Conservation (phyloP, 1,139 yeast genomes). For the Lodderomyces metapsilosis region DNA sequence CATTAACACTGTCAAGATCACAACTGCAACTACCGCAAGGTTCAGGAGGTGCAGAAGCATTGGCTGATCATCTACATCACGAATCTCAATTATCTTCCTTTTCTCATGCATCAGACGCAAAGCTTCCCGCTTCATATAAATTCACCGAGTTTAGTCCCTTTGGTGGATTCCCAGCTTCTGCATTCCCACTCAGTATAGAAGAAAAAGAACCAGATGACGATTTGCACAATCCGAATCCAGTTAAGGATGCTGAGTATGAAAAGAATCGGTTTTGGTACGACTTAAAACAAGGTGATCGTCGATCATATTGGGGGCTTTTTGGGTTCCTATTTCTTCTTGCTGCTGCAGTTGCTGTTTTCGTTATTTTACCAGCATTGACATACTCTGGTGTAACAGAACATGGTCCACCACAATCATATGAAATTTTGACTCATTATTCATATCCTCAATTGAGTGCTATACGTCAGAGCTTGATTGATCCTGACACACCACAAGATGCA, state of each 20-base stretch:
- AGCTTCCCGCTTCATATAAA: background rate
- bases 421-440: slow-evolving; percentile 52
- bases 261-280: slow-evolving; percentile 60
- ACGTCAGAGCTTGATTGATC: slow-evolving; percentile 64
- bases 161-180: slow-evolving; percentile 92
- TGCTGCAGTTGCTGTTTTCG: slow-evolving; percentile 64
- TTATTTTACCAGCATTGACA: slow-evolving; percentile 73
- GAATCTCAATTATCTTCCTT: background rate
- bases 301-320: slow-evolving; percentile 56
- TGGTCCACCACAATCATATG: slow-evolving; percentile 31
- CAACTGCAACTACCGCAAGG: slow-evolving; percentile 1
- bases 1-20: background rate
- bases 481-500: slow-evolving; percentile 71
- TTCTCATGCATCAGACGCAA: background rate
- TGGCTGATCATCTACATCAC: background rate
- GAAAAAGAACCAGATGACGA: slow-evolving; percentile 93
- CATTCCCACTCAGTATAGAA: slow-evolving; percentile 82
- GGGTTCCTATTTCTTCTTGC: slow-evolving; percentile 57
- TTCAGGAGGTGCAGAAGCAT: background rate
- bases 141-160: slow-evolving; percentile 63
- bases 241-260: slow-evolving; percentile 79
- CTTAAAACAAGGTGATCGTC: slow-evolving; percentile 57
- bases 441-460: slow-evolving; percentile 64
- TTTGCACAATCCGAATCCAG: slow-evolving; percentile 90
- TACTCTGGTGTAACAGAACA: slow-evolving; percentile 59